phyloP scores from a whole-genome alignment of 306 rosid species.

The Macrotyloma uniflorum region DNA sequence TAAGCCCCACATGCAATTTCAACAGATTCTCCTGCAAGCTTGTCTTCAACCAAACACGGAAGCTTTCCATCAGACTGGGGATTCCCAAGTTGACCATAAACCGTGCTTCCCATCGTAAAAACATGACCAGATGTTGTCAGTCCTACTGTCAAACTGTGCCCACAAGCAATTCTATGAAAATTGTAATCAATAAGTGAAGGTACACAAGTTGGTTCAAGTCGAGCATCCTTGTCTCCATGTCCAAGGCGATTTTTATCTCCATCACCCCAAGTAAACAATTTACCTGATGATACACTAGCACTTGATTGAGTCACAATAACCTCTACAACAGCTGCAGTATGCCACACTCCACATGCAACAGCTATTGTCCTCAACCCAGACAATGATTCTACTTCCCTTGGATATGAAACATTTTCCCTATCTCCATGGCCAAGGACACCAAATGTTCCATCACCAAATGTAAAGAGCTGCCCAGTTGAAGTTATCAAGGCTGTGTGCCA shows the following conservation, averaged over 20 bases:
- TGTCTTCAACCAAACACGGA: constrained; percentile 86
- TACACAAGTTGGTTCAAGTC: constrained; percentile 93
- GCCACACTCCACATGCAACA: constrained; percentile 99
- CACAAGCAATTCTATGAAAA: constrained; percentile 94
- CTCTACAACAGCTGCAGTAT: constrained; percentile 97
- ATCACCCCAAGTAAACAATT: constrained; percentile 98
- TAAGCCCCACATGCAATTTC: constrained; percentile 95
- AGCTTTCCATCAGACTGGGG: constrained; percentile 84
- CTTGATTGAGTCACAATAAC: constrained; percentile 94
- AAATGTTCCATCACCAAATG: constrained; percentile 98
- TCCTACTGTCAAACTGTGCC: constrained; percentile 95
- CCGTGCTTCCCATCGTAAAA: constrained; percentile 96
- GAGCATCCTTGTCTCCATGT: constrained; percentile 95
- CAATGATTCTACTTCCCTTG: constrained; percentile 90
- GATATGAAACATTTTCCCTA: constrained; percentile 75
- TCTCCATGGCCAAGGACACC: constrained; percentile 98
- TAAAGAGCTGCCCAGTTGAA: constrained; percentile 86
- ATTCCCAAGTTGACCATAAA: constrained; percentile 98
- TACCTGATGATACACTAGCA: constrained; percentile 79
- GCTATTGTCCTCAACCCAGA: constrained; percentile 94
- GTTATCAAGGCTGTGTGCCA: constrained; percentile 97
- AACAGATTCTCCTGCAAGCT: constrained; percentile 71
- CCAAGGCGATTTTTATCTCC: constrained; percentile 99
- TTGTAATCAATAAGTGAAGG: constrained; percentile 79
- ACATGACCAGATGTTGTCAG: constrained; percentile 87